Percentiles rank a stretch among this genome's conserved stretches.
These are phyloP conservation scores for Eucalyptus rudis DNA, from an alignment of 345 rosid species.

Conservation along the genomic window DNA sequence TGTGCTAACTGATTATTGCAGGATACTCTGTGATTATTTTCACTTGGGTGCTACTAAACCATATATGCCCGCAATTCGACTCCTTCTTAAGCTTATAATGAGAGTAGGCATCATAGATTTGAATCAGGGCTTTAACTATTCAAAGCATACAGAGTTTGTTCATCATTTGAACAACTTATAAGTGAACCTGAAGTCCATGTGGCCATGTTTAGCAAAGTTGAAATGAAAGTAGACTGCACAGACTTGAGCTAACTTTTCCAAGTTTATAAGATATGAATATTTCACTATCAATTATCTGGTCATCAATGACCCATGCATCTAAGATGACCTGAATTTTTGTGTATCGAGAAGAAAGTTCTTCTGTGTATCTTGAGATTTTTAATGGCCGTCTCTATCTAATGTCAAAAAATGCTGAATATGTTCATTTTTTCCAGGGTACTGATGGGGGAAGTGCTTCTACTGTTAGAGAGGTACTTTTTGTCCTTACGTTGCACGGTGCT, in stretches of 20 bases:
- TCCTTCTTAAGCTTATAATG: neutral
- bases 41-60: neutral
- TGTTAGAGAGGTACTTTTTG: slow-evolving; percentile 47
- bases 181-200: neutral
- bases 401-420: neutral
- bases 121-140: neutral
- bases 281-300: neutral
- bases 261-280: neutral
- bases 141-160: neutral
- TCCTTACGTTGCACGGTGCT: neutral
- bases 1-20: neutral
- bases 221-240: neutral
- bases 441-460: slow-evolving; percentile 17
- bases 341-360: neutral
- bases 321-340: neutral
- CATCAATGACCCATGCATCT: neutral
- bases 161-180: neutral
- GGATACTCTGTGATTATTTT: neutral
- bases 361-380: neutral
- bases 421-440: slow-evolving; percentile 24
- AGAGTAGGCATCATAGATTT: neutral
- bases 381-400: neutral
- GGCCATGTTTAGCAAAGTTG: neutral
- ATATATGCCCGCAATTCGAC: neutral
- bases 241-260: neutral